Evolutionary conservation across 345 rosid genomes (phyloP).

Genomic region (Eutrema yunnanense): DNA sequence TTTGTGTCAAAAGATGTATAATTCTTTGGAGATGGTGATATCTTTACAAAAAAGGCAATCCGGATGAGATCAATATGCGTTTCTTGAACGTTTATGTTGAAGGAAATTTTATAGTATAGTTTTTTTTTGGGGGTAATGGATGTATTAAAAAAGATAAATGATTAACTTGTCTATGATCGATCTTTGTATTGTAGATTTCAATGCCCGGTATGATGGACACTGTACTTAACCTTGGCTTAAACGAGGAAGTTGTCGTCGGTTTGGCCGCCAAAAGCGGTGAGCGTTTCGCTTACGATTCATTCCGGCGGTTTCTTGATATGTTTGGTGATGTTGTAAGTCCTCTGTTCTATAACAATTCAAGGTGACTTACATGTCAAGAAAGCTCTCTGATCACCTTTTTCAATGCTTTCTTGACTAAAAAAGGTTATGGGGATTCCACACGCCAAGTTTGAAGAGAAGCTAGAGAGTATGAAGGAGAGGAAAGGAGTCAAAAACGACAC

Average conservation of each 20-base stretch:
- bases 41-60: not conserved
- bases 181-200: conserved; percentile 48
- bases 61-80: too few relatives aligned
- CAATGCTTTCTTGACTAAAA: conserved; percentile 1
- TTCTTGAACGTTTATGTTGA: too few relatives aligned
- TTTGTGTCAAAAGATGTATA: not conserved
- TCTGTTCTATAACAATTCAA: not conserved
- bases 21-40: not conserved
- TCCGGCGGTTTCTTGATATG: conserved; percentile 91
- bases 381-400: not conserved
- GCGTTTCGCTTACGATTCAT: conserved; percentile 89
- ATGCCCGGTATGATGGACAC: conserved; percentile 99
- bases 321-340: conserved; percentile 85
- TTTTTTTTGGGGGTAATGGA: too few relatives aligned
- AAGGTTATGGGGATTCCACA: conserved; percentile 93
- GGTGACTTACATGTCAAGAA: not conserved
- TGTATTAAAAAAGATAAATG: not conserved
- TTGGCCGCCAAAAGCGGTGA: conserved; percentile 80
- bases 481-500: conserved; percentile 70
- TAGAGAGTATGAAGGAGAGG: conserved; percentile 56
- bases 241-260: conserved; percentile 72
- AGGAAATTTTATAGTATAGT: too few relatives aligned
- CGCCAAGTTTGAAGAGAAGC: conserved; percentile 66
- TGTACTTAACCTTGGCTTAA: conserved; percentile 92
- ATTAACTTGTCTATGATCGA: not conserved